Conservation (phyloP, 1,139 yeast species). For the Diutina neorugosa region DNA sequence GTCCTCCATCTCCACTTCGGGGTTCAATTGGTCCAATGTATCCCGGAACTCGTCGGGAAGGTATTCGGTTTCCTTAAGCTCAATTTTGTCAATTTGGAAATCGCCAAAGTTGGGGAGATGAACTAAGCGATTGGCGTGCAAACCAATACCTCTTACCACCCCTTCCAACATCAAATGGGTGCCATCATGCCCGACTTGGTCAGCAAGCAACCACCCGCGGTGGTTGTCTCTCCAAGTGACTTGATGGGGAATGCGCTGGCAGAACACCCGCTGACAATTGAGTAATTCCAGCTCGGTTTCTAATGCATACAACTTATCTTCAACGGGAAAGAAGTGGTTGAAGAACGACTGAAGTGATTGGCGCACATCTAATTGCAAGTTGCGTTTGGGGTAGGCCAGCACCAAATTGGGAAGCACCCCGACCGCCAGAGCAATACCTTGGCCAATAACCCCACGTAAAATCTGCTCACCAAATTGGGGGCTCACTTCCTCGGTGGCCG, state of each 20-base stretch:
- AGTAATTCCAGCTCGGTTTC: slow-evolving; percentile 57
- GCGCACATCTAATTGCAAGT: slow-evolving; percentile 66
- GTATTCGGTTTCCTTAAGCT: slow-evolving; percentile 24
- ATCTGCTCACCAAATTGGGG: slow-evolving; percentile 74
- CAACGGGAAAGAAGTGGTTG: slow-evolving; percentile 81
- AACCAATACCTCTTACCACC: slow-evolving; percentile 75
- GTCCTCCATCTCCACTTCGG: slow-evolving; percentile 27
- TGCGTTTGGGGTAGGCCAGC: slow-evolving; percentile 57
- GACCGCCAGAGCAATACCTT: slow-evolving; percentile 77
- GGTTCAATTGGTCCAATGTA: slow-evolving; percentile 53
- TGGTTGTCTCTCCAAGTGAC: slow-evolving; percentile 78
- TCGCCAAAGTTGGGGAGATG: slow-evolving; percentile 90
- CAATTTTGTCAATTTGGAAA: slow-evolving; percentile 62
- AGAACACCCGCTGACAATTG: slow-evolving; percentile 60
- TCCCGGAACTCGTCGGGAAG: slow-evolving; percentile 49
- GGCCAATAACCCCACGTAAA: slow-evolving; percentile 76
- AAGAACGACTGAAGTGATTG: slow-evolving; percentile 76
- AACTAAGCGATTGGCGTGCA: slow-evolving; percentile 62
- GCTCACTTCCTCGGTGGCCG: slow-evolving; percentile 78
- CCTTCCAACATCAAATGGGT: slow-evolving; percentile 55
- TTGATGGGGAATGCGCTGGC: slow-evolving; percentile 81
- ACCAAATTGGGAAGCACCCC: slow-evolving; percentile 74
- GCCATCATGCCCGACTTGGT: slow-evolving; percentile 26
- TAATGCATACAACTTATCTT: slow-evolving; percentile 63
- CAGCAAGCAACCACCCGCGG: slow-evolving; percentile 80